A percentile compares a stretch with the other conserved stretches of the same genome.
phyloP scores from a whole-genome alignment of 2,329 filamentous ascomycete species.

The Cladosporium sp. region DNA sequence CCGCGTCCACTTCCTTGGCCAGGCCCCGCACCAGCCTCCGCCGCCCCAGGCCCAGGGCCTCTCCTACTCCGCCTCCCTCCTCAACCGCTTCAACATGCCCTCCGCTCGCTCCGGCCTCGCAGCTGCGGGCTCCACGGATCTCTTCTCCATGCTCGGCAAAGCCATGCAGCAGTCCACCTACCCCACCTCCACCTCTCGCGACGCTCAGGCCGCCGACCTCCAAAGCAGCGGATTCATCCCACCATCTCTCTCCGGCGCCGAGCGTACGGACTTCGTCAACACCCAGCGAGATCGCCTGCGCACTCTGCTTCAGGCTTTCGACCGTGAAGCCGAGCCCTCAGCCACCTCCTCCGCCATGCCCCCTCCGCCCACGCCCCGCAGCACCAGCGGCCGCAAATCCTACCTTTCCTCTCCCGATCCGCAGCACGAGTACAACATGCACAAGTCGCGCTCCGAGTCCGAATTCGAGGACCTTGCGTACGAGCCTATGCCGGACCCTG shows the following conservation, averaged over 20 bases:
- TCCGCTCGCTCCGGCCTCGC: conserved; percentile 51
- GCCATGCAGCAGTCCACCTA: conserved; percentile 53
- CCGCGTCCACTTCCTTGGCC: conserved; percentile 70
- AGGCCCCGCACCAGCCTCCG: conserved; percentile 55
- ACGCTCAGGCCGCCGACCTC: conserved; percentile 44
- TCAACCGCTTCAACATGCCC: conserved; percentile 81
- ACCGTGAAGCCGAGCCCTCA: conserved; percentile 57
- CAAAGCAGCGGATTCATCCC: conserved; percentile 63
- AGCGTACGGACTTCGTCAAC: conserved; percentile 66
- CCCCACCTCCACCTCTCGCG: conserved; percentile 30
- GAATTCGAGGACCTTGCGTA: conserved; percentile 63
- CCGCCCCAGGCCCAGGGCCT: conserved; percentile 41
- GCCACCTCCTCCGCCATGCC: conserved; percentile 14
- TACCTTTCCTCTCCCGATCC: conserved; percentile 19
- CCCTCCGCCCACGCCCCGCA: conserved; percentile 19
- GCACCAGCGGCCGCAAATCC: conserved; percentile 24
- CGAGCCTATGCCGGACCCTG: conserved; percentile 32
- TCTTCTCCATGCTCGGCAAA: conserved; percentile 70
- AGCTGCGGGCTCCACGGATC: conserved; percentile 52
- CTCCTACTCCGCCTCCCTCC: conserved; percentile 71
- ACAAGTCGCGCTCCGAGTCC: conserved; percentile 75
- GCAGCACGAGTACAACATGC: conserved; percentile 44
- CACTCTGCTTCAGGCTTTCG: conserved; percentile 68
- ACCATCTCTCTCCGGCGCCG: conserved; percentile 59
- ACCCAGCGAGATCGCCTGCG: conserved; percentile 73